These are phyloP conservation scores for Ophiocordyceps robertsii DNA, from an alignment of 2,329 filamentous ascomycete species.

Conservation along the genomic window DNA sequence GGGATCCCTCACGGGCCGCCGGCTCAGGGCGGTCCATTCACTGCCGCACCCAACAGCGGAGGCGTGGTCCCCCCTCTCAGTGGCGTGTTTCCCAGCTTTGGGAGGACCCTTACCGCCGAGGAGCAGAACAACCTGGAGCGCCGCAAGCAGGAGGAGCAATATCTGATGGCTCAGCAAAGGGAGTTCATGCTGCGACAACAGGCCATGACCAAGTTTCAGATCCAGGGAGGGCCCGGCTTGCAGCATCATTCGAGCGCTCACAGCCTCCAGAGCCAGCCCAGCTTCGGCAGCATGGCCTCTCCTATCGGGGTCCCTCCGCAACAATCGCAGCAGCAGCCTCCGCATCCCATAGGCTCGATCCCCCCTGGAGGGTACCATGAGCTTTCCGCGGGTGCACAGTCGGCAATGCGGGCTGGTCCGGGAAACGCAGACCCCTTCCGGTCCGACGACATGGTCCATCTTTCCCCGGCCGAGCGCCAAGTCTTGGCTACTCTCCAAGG, in stretches of 20 bases:
- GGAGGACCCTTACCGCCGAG: conserved; percentile 88
- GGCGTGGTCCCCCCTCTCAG: conserved; percentile 79
- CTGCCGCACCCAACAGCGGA: conserved; percentile 37
- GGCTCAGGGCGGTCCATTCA: conserved; percentile 33
- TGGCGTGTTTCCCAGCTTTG: conserved; percentile 89
- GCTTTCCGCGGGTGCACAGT: conserved; percentile 22
- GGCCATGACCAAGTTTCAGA: conserved; percentile 58
- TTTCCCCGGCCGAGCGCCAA: conserved; percentile 41
- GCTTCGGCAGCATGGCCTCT: conserved; percentile 89
- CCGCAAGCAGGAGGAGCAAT: conserved; percentile 96
- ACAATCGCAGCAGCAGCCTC: conserved; percentile 8
- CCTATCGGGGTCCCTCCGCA: conserved; percentile 49
- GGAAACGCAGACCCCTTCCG: conserved; percentile 39
- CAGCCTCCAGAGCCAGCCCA: conserved; percentile 92
- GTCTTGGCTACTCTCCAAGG: conserved; percentile 28
- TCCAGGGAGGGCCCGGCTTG: conserved; percentile 36
- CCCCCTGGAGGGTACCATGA: conserved; percentile 64
- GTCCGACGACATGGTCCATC: conserved; percentile 61
- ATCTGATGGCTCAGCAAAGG: conserved; percentile 88
- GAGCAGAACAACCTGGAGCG: conserved; percentile 96
- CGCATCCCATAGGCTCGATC: conserved; percentile 29
- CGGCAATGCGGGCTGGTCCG: conserved; percentile 10
- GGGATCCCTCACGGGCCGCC: conserved; percentile 82
- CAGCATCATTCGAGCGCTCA: conserved; percentile 94
- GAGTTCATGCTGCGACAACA: conserved; percentile 86